Evolutionary conservation across 805 yeast genomes (phyloP).

Genomic region (Candida glaebosa): DNA sequence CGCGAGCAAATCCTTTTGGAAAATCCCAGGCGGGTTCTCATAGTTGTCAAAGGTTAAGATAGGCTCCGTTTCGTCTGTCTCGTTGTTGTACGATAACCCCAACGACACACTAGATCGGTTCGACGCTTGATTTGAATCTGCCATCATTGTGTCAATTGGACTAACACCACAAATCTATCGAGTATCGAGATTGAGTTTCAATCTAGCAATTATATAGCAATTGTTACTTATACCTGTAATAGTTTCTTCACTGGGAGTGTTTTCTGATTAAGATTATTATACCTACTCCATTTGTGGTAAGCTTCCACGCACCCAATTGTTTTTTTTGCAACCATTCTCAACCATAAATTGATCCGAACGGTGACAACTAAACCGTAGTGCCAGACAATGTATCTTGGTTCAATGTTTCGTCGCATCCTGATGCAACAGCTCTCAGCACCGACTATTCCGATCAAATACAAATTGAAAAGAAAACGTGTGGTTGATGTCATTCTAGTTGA

Average conservation of each 20-base stretch:
- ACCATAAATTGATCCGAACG: neutral
- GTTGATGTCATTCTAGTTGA: too few species aligned
- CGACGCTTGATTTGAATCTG: slow-evolving; percentile 1
- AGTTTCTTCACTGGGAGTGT: neutral
- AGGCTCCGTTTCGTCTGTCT: neutral
- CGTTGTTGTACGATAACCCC: neutral
- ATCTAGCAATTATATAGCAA: slow-evolving; percentile 1
- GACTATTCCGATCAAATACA: too few species aligned
- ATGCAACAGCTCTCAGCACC: too few species aligned
- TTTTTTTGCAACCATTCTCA: slow-evolving; percentile 1
- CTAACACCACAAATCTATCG: neutral
- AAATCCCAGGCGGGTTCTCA: neutral
- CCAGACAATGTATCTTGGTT: neutral
- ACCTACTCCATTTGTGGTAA: neutral
- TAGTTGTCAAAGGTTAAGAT: neutral
- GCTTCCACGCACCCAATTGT: neutral
- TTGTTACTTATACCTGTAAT: neutral
- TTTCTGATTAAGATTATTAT: neutral
- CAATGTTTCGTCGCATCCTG: too few species aligned
- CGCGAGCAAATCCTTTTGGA: neutral
- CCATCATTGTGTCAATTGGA: neutral
- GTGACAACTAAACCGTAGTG: neutral
- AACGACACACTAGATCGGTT: neutral
- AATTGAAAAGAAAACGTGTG: too few species aligned
- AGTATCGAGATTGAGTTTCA: neutral